Base-by-base conservation (phyloP, 2,329 filamentous ascomycete genomes). In the Penicillium brasilianum region DNA sequence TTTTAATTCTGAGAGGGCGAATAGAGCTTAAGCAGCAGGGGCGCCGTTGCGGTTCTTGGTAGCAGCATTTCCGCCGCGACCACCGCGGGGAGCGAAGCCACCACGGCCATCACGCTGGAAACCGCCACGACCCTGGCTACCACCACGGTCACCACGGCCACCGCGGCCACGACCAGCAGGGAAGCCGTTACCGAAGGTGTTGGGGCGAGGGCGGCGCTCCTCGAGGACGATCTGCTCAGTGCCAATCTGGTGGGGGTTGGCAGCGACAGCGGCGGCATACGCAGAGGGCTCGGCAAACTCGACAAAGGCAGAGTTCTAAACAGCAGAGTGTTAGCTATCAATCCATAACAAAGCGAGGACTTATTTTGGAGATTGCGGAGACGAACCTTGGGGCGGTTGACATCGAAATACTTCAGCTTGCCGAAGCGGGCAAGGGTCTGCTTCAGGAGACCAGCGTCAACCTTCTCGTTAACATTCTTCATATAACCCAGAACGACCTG, bases 231-330 rank as follows among this genome's bases (percentile, higher is more conserved):
- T 90, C 72, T 87, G 88, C 78, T 97, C 90, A 69, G 88, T 90
- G 70, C 90, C 91, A 65, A 99, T 87, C 48, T 86, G 85, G 80
- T 96, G 92, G 37, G 94, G 94, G 81, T 96, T 98, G 69, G 89
- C 90, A 63, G 86, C 86, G 39, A 92, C 84, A 46, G 95, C 95
- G 64, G 91, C 90, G 76, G 92, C 86, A 80, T 96, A 97, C 50
- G 88, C 92, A 58, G 93, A 88, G 22, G 87, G 76, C 50, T 89
- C 90, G 74, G 88, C 90, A 78, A 95, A 99, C 77, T 99, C 95
- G 62, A 97, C 92, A 74, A 98, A 98, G 28, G 95, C 95, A 74
- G 93, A 97, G 84, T 95, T 97, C 94, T 96, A 74, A 7, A 28
- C 25, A 36, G 8, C 25, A 25, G 34, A 20, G n/a, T 55, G 52